Base-by-base conservation (phyloP, 139 green algal genomes). In the Nannochloris sp. region DNA sequence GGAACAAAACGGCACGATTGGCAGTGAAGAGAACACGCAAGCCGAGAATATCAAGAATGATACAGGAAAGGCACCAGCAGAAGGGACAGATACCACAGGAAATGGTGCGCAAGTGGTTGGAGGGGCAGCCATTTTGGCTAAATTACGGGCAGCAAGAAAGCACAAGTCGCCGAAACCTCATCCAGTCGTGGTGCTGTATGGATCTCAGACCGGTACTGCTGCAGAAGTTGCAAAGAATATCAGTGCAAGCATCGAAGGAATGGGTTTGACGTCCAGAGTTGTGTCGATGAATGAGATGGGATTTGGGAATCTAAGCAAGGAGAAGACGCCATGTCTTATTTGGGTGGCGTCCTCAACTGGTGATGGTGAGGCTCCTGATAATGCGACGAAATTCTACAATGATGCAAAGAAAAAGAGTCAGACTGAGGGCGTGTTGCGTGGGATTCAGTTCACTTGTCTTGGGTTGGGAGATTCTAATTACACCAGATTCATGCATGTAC, bases 391-490 rank as follows among this genome's bases (percentile, higher is more conserved):
- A 57, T 90, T 93, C 40, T 93, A 66, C 51, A 61, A 71, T 27
- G 44, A 79, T 23, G 63, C 79, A 16, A 68, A 85, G 43, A 72
- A 83, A 43, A 81, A 78, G 68, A 74, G 66, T 51, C 49, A 70
- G 1, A 5, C 55, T 3, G 36, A 27, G 3, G 24, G 23, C 5
- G 0, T 61, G 21, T 57, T 70, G 9, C 67, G 76, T 25, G 85
- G 84, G 25, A 64, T 98, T 3, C 58, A 76, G 9, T 97, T 87
- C 78, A 94, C 86, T 0, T 70, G 85, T 5, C 74, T 97, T 64
- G 92, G 91, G 5, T 71, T 98, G 36, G 92, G 92, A 2, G 92
- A 98, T 80, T 92, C 83, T 59, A 98, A 98, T 75, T 98, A 98
- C 75, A 97, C 91, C 10, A 77, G 80, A 44, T 98, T 89, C 80